Percentiles rank a stretch among this genome's conserved stretches.
These are phyloP conservation scores for Solanum clarkiae DNA, from an alignment of 257 asterid genomes.

Conservation along the genomic window DNA sequence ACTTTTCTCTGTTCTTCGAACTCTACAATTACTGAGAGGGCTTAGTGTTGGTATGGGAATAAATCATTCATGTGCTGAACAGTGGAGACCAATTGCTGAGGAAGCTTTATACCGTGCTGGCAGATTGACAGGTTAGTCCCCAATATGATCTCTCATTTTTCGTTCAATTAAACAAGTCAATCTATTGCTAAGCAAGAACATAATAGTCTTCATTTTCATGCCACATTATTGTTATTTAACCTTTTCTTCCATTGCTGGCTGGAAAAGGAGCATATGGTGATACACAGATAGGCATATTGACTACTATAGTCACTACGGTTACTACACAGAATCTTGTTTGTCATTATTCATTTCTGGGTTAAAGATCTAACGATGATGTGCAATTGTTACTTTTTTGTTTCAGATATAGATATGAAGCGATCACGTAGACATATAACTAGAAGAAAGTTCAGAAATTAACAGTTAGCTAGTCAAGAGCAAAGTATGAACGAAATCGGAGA, in stretches of 20 bases:
- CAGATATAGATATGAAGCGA: background rate
- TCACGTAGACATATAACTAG: background rate
- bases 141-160: background rate
- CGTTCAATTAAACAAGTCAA: background rate
- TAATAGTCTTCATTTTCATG: background rate
- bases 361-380: background rate
- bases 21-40: slow-evolving; percentile 86
- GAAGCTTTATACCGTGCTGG: slow-evolving; percentile 73
- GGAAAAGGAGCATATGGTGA: background rate
- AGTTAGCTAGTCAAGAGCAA: background rate
- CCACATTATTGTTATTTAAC: background rate
- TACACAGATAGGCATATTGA: background rate
- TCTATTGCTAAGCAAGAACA: background rate
- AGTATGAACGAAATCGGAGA: background rate
- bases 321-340: background rate
- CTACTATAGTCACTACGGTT: background rate
- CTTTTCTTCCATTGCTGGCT: background rate
- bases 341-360: background rate
- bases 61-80: slow-evolving; percentile 88
- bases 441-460: background rate
- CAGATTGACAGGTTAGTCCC: slow-evolving; percentile 40
- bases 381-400: background rate
- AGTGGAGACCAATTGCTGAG: slow-evolving; percentile 94
- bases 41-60: slow-evolving; percentile 92
- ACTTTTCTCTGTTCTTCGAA: slow-evolving; percentile 89